These are phyloP conservation scores for Calocybe indica DNA, from an alignment of 768 basidiomycete species.

Conservation along the genomic window DNA sequence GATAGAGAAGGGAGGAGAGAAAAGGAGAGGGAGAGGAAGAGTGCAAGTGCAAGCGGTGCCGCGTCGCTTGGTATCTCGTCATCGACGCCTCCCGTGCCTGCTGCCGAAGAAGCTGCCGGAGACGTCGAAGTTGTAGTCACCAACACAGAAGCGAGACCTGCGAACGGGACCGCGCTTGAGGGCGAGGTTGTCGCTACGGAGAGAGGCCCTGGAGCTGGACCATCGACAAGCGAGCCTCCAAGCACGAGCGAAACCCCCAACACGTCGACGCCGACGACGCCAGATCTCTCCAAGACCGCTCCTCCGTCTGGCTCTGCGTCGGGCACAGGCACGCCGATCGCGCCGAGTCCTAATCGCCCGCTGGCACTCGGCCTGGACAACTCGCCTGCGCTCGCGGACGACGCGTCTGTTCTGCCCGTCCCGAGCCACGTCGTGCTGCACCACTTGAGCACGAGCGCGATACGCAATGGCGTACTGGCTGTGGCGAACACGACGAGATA, in stretches of 20 bases:
- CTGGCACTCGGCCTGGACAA: slow-evolving; percentile 10
- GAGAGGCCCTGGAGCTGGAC: not conserved
- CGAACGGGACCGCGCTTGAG: not conserved
- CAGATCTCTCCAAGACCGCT: not conserved
- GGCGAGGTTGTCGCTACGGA: not conserved
- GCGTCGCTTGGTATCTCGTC: slow-evolving; percentile 3
- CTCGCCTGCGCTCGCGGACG: slow-evolving; percentile 62
- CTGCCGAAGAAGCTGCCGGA: slow-evolving; percentile 14
- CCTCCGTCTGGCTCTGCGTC: slow-evolving; percentile 4
- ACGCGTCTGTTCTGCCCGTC: slow-evolving; percentile 85
- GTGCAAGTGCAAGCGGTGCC: slow-evolving; percentile 12
- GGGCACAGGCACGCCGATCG: not conserved
- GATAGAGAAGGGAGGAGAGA: slow-evolving; percentile 9
- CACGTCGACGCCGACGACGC: slow-evolving; percentile 4
- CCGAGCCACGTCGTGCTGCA: slow-evolving; percentile 93
- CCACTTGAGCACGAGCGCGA: slow-evolving; percentile 93
- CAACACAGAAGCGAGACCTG: not conserved
- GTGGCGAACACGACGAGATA: slow-evolving; percentile 92
- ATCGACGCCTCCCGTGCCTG: slow-evolving; percentile 12
- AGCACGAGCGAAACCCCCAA: slow-evolving; percentile 10
- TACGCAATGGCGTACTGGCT: slow-evolving; percentile 87
- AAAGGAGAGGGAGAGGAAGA: slow-evolving; percentile 15
- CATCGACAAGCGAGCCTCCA: too few species aligned
- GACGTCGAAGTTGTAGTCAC: slow-evolving; percentile 1
- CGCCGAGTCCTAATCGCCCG: slow-evolving; percentile 7